phyloP scores from a whole-genome alignment of 345 rosid species.

The Hibiscus tridactylites region DNA sequence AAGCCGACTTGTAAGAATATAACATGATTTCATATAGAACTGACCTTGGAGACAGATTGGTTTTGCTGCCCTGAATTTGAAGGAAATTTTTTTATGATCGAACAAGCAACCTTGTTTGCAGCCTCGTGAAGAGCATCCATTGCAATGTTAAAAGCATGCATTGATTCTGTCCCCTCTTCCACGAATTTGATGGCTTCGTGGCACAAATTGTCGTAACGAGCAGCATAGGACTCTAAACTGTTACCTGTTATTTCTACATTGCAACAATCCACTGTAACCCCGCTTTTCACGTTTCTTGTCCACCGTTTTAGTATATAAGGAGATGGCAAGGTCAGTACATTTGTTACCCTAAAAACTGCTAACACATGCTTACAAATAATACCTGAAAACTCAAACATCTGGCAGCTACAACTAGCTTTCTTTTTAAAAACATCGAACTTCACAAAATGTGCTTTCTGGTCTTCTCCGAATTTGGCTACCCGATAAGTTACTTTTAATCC shows the following conservation, averaged over 20 bases:
- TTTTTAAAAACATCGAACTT: slow-evolving; percentile 29
- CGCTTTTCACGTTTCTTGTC: slow-evolving; percentile 41
- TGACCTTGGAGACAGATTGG: slow-evolving; percentile 23
- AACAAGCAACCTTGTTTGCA: slow-evolving; percentile 22
- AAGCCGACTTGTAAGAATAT: neutral
- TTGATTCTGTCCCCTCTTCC: slow-evolving; percentile 29
- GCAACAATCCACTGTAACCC: slow-evolving; percentile 24
- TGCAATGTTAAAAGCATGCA: slow-evolving; percentile 24
- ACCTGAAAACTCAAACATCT: slow-evolving; percentile 48
- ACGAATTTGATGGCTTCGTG: slow-evolving; percentile 29
- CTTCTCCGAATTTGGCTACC: slow-evolving; percentile 38
- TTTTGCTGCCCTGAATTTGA: slow-evolving; percentile 13
- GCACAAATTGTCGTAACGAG: slow-evolving; percentile 30
- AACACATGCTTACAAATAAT: slow-evolving; percentile 35
- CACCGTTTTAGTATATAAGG: slow-evolving; percentile 40
- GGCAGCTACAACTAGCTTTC: slow-evolving; percentile 43
- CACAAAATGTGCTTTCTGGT: slow-evolving; percentile 27
- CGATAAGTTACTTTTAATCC: slow-evolving; percentile 24
- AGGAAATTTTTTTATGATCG: slow-evolving; percentile 1
- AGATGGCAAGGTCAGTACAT: slow-evolving; percentile 39
- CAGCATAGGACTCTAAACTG: slow-evolving; percentile 21
- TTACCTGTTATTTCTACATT: slow-evolving; percentile 15
- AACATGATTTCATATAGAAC: neutral
- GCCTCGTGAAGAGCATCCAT: slow-evolving; percentile 36
- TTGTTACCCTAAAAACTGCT: slow-evolving; percentile 42